Evolutionary conservation across 2,329 filamentous ascomycete species (phyloP), one percentile per base, ranked within the genome.

Genomic region (Phialophora expanda): DNA sequence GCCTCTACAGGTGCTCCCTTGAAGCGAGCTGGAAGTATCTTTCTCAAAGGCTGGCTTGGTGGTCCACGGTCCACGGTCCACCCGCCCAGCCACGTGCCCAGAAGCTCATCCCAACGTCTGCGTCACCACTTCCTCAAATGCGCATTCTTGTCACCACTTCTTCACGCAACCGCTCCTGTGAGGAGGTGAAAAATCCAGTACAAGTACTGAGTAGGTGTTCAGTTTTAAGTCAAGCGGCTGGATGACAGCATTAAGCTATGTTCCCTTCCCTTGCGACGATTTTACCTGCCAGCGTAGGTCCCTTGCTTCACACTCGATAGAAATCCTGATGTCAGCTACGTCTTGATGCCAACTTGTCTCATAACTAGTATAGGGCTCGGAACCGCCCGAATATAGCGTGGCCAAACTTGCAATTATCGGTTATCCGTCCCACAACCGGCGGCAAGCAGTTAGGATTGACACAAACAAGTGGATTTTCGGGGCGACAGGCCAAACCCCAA

Each of bases 51-150:
- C 38, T 44, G 38, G 14, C 38, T 44, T n/a, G 3, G 1, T 44
- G 17, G n/a, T 2, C 38, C 17, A 44, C 2, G 38, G 38, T n/a
- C 17, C 38, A 44, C 7, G 4, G 7, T n/a, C n/a, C n/a, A n/a
- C n/a, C n/a, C n/a, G 17, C 38, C 63, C 50, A 65, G 63, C 57
- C 41, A 56, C 57, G 63, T 65, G 63, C 57, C 56, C 48, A 64
- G 61, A 32, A 56, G 9, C 8, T 30, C 50, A 41, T 9, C 55
- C 53, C 62, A 17, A 60, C 20, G 34, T 64, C 56, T 48, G 38
- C 62, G 62, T 64, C 62, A 64, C 55, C 55, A 54, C 56, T 50
- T 34, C 32, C 48, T 50, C 50, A 17, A 24, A 44, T 50, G 14
- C 22, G 17, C n/a, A 12, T 26, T 48, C 30, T 51, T 44, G 26